These are phyloP conservation scores for Prillingera fragicola DNA, from an alignment of 1,284 basidiomycete genomes.

Conservation along the genomic window DNA sequence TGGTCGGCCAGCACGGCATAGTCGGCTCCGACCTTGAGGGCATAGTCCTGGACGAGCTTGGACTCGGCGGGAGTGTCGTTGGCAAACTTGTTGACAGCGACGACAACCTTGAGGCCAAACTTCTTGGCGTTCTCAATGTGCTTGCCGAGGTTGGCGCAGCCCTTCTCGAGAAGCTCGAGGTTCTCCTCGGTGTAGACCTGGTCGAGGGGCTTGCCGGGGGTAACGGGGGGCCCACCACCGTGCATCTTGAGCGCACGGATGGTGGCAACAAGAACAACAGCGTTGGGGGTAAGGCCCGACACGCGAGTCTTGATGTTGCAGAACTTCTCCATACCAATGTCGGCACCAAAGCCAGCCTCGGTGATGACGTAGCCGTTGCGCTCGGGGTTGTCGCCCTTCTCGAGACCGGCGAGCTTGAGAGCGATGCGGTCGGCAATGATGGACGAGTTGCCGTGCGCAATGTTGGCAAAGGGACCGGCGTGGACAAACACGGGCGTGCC, in stretches of 20 bases:
- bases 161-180: slow-evolving; percentile 80
- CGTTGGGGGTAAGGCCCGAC: slow-evolving; percentile 88
- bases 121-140: slow-evolving; percentile 95
- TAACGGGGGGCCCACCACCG: slow-evolving; percentile 94
- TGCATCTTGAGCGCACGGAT: slow-evolving; percentile 99
- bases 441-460: slow-evolving; percentile 97
- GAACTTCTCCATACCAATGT: slow-evolving; percentile 99
- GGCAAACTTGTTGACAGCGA: slow-evolving; percentile 94
- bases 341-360: slow-evolving; percentile 97
- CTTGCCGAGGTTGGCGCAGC: slow-evolving; percentile 86
- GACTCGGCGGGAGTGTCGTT: slow-evolving; percentile 89
- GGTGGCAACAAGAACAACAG: slow-evolving; percentile 92
- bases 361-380: slow-evolving; percentile 93
- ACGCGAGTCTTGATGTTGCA: slow-evolving; percentile 99
- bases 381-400: slow-evolving; percentile 75
- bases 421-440: slow-evolving; percentile 95
- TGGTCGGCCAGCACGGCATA: slow-evolving; percentile 93
- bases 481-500: slow-evolving; percentile 99
- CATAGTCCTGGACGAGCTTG: slow-evolving; percentile 71
- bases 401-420: slow-evolving; percentile 93
- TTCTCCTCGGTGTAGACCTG: slow-evolving; percentile 94
- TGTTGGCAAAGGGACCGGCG: slow-evolving; percentile 98
- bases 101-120: slow-evolving; percentile 93
- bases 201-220: slow-evolving; percentile 88
- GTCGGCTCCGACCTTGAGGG: slow-evolving; percentile 83